Percentiles rank a stretch among this genome's conserved stretches.
These are phyloP conservation scores for Cladosporium sp. DNA, from an alignment of 2,329 filamentous ascomycete species.

Conservation along the genomic window DNA sequence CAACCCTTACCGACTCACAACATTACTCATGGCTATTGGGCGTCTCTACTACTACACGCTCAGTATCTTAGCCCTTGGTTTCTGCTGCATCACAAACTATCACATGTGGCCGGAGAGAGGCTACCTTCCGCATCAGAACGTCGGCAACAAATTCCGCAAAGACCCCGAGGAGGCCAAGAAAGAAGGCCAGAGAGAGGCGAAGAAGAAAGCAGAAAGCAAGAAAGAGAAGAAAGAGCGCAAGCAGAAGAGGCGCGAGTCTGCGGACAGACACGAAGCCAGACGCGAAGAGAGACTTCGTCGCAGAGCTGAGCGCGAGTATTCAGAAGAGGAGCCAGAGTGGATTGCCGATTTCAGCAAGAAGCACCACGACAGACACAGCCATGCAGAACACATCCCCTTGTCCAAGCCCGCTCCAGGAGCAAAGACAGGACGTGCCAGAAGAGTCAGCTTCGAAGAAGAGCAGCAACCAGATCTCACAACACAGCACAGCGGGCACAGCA, in stretches of 20 bases:
- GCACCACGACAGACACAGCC: background rate
- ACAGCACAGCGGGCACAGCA: background rate
- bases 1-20: background rate
- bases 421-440: background rate
- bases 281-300: constrained; percentile 1
- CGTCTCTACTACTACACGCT: constrained; percentile 33
- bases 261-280: background rate
- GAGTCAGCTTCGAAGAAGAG: constrained; percentile 16
- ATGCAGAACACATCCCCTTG: background rate
- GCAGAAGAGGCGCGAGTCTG: constrained; percentile 5
- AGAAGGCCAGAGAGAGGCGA: constrained; percentile 21
- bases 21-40: constrained; percentile 29
- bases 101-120: constrained; percentile 27
- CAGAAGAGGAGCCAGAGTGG: constrained; percentile 6
- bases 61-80: constrained; percentile 23
- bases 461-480: background rate
- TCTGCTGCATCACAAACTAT: constrained; percentile 30
- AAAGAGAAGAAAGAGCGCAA: constrained; percentile 5
- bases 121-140: constrained; percentile 25
- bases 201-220: background rate
- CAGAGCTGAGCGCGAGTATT: background rate
- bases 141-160: constrained; percentile 25
- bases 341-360: constrained; percentile 13
- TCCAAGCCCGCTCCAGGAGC: background rate
- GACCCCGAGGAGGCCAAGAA: constrained; percentile 12